These are phyloP conservation scores for Plantago ovata DNA, from an alignment of 257 asterid species.

Conservation along the genomic window DNA sequence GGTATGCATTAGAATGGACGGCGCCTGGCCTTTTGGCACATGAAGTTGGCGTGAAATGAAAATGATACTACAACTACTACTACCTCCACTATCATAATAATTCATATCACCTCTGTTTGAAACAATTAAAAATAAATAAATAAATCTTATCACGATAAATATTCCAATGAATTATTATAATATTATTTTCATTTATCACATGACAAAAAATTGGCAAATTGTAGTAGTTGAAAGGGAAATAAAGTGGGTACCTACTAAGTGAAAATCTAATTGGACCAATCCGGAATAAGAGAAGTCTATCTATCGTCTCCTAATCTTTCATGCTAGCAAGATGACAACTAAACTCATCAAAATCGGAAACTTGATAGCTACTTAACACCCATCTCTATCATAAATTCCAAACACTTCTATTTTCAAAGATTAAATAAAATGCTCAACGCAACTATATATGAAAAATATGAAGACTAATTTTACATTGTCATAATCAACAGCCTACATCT, in stretches of 20 bases:
- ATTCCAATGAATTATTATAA: neutral
- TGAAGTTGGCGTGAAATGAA: conserved; percentile 8
- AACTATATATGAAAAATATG: too few species aligned
- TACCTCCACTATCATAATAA: neutral
- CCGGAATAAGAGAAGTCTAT: neutral
- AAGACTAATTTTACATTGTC: too few species aligned
- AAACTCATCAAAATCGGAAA: neutral
- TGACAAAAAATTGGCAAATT: neutral
- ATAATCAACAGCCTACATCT: too few species aligned
- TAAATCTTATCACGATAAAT: neutral
- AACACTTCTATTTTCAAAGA: neutral
- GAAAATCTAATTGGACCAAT: conserved; percentile 8
- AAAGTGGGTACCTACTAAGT: neutral
- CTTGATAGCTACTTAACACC: neutral
- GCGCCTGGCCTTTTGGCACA: conserved; percentile 2
- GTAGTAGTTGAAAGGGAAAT: neutral
- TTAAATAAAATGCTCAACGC: too few species aligned
- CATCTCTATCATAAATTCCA: conserved; percentile 2
- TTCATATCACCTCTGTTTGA: neutral
- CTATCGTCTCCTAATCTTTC: neutral
- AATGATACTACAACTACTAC: neutral
- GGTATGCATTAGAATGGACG: conserved; percentile 5
- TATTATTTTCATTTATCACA: neutral
- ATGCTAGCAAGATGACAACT: neutral
- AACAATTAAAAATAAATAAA: too few species aligned